Percentiles rank a stretch among this genome's conserved stretches.
Conservation (phyloP, 2,329 filamentous ascomycete species). For the Colletotrichum abscissum region DNA sequence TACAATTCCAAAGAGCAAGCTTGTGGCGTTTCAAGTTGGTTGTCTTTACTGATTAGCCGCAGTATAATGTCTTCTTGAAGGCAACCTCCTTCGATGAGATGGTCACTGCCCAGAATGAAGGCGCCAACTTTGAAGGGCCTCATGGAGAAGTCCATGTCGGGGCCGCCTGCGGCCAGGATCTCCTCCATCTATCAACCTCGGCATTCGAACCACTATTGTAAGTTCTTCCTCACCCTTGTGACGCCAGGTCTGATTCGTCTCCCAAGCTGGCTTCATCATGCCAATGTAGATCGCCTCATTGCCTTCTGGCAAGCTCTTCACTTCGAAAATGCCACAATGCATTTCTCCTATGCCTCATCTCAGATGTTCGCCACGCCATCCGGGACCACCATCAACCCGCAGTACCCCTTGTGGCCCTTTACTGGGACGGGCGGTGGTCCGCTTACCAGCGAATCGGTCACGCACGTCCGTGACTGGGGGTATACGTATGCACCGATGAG, state of each 20-base stretch:
- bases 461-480: constrained; percentile 48
- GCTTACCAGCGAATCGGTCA: constrained; percentile 54
- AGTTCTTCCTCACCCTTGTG: constrained; percentile 33
- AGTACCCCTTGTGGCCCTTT: constrained; percentile 63
- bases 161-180: constrained; percentile 49
- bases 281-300: constrained; percentile 74
- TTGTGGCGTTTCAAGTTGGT: no score
- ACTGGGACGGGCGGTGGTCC: constrained; percentile 50
- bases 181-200: constrained; percentile 52
- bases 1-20: background rate
- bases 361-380: constrained; percentile 54
- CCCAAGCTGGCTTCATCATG: constrained; percentile 60
- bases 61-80: constrained; percentile 57
- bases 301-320: constrained; percentile 63
- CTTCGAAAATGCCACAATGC: constrained; percentile 49
- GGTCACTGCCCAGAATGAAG: constrained; percentile 49
- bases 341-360: constrained; percentile 46
- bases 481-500: constrained; percentile 55
- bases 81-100: constrained; percentile 52
- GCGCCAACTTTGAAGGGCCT: constrained; percentile 55
- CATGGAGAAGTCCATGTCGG: constrained; percentile 56
- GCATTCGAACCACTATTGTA: constrained; percentile 61
- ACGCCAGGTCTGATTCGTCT: background rate
- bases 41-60: constrained; percentile 12
- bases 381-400: constrained; percentile 53